These are phyloP conservation scores for Cryptococcus depauperatus DNA, from an alignment of 1,284 basidiomycete species.

Conservation along the genomic window DNA sequence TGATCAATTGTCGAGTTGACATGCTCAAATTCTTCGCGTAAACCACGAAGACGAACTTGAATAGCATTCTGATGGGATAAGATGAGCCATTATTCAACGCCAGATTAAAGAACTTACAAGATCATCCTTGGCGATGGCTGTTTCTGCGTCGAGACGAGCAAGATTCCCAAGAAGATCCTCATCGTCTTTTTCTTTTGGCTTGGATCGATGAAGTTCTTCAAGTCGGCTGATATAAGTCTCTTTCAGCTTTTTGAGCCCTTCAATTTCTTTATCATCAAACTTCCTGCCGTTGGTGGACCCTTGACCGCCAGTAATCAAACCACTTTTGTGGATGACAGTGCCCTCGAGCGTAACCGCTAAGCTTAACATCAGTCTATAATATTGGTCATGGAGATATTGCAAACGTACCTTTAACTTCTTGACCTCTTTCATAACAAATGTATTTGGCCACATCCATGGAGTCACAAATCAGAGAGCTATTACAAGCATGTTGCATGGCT, in stretches of 20 bases:
- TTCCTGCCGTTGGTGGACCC: slow-evolving; percentile 65
- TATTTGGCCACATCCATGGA: slow-evolving; percentile 82
- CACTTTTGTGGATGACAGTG: slow-evolving; percentile 94
- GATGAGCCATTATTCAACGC: not conserved
- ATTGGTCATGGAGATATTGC: not conserved
- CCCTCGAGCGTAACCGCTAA: slow-evolving; percentile 93
- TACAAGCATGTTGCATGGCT: slow-evolving; percentile 93
- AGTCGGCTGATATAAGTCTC: slow-evolving; percentile 73
- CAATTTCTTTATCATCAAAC: slow-evolving; percentile 89
- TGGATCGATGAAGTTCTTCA: slow-evolving; percentile 69
- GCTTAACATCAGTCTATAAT: not conserved
- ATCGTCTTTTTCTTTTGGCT: slow-evolving; percentile 71
- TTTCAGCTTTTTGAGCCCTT: slow-evolving; percentile 63
- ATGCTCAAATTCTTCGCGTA: slow-evolving; percentile 58
- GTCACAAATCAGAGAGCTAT: slow-evolving; percentile 91
- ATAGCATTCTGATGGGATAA: slow-evolving; percentile 19
- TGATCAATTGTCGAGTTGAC: slow-evolving; percentile 62
- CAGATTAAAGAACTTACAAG: slow-evolving; percentile 50
- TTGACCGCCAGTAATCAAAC: slow-evolving; percentile 90
- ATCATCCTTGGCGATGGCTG: slow-evolving; percentile 70
- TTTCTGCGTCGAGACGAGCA: slow-evolving; percentile 65
- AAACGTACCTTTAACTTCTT: slow-evolving; percentile 83
- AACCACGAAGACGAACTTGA: slow-evolving; percentile 27
- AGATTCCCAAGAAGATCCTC: slow-evolving; percentile 71
- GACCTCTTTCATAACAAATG: slow-evolving; percentile 85